Evolutionary conservation across 768 basidiomycete species (phyloP), one percentile per base, ranked within the genome.

Genomic region (Russula brevipes): DNA sequence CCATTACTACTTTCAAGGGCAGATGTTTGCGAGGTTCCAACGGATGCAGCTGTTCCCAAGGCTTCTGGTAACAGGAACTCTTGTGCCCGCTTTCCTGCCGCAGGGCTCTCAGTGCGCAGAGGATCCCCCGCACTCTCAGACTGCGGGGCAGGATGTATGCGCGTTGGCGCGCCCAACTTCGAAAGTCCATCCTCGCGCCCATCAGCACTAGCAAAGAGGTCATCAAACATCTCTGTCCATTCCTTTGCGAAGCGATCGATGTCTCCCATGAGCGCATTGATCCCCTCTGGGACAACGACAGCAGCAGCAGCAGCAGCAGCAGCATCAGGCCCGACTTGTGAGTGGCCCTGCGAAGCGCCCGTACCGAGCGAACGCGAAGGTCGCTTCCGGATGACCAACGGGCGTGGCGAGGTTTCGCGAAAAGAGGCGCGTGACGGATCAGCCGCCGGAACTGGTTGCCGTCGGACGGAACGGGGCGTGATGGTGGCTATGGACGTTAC

Each of bases 171-270:
- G 10, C 42, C 38, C 30, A 41, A 30, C 11, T 50, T 36, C 6
- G 58, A 4, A 35, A 30, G 8, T 45, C 12, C 30, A 33, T 31
- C 39, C 33, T 30, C 63, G 31, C 19, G 46, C 31, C 33, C 9
- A 10, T 39, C 16, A 41, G 24, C n/a, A 11, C 30, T 2, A 3
- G 16, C 31, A 30, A 47, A 55, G 31, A 64, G 14, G 5, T 63
- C 56, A 19, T 66, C 57, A 14, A 63, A 66, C 61, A 66, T 63
- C 12, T 31, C 50, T 30, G 56, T 42, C 64, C 64, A 66, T 12
- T 64, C 65, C 39, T 47, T 50, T 24, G 61, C 57, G 9, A 66
- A 64, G 38, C 51, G 30, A 24, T 64, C 65, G 39, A 64, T 16
- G 33, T 66, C 57, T 8, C 52, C 53, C 16, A 66, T 42, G 12